Evolutionary conservation across 2,329 filamentous ascomycete genomes (phyloP).

Genomic region (Pezicula carpinea): DNA sequence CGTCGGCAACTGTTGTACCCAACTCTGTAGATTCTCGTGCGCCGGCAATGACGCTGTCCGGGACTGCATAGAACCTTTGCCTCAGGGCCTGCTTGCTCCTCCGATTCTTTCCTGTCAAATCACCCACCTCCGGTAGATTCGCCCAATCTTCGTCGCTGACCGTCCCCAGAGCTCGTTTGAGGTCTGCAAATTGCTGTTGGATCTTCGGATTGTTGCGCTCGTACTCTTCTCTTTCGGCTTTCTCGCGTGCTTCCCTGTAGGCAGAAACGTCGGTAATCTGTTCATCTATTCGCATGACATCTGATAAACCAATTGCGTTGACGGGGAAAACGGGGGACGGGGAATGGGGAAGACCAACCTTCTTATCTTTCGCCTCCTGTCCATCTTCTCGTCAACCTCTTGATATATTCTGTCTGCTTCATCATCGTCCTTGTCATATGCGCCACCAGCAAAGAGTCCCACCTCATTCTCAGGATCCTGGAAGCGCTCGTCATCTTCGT

Average conservation of each 20-base stretch:
- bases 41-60: conserved; percentile 88
- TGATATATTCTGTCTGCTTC: conserved; percentile 96
- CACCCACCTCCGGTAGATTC: conserved; percentile 89
- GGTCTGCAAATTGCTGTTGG: conserved; percentile 92
- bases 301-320: conserved; percentile 61
- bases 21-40: conserved; percentile 77
- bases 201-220: conserved; percentile 98
- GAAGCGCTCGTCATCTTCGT: conserved; percentile 75
- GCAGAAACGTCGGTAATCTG: conserved; percentile 72
- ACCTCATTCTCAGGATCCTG: conserved; percentile 97
- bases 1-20: conserved; percentile 75
- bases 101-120: conserved; percentile 91
- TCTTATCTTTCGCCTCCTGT: conserved; percentile 76
- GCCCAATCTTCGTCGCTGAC: conserved; percentile 97
- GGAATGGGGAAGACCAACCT: conserved; percentile 59
- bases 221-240: conserved; percentile 88
- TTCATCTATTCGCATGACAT: conserved; percentile 56
- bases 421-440: conserved; percentile 96
- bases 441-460: conserved; percentile 88
- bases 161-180: conserved; percentile 83
- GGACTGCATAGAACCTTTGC: conserved; percentile 90
- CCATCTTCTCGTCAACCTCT: conserved; percentile 96
- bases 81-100: conserved; percentile 77
- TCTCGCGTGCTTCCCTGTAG: conserved; percentile 87
- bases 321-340: conserved; percentile 22